phyloP scores from a whole-genome alignment of 257 asterid genomes.

The Fraxinus anomala region DNA sequence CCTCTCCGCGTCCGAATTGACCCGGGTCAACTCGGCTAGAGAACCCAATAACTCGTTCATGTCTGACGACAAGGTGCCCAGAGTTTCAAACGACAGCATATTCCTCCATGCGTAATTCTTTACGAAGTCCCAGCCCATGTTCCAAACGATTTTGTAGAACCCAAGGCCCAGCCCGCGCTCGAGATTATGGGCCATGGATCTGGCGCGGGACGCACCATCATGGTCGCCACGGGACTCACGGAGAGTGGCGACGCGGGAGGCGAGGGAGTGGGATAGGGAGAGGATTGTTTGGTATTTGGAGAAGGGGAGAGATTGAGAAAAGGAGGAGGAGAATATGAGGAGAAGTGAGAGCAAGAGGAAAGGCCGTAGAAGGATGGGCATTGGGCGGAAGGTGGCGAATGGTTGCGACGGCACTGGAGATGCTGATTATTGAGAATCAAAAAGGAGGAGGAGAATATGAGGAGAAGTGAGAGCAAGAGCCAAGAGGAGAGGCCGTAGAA shows the following conservation, averaged over 20 bases:
- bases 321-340: slow-evolving; percentile 31
- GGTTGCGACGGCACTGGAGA: neutral
- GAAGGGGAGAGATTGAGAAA: slow-evolving; percentile 34
- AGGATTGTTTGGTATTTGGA: slow-evolving; percentile 52
- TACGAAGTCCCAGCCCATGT: slow-evolving; percentile 60
- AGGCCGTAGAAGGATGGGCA: slow-evolving; percentile 33
- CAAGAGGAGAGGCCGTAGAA: slow-evolving; percentile 35
- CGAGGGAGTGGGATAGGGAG: slow-evolving; percentile 76
- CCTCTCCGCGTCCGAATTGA: slow-evolving; percentile 57
- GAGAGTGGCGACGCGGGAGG: slow-evolving; percentile 68
- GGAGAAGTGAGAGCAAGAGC: slow-evolving; percentile 35
- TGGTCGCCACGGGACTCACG: slow-evolving; percentile 75
- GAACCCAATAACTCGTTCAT: slow-evolving; percentile 49
- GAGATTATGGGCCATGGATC: slow-evolving; percentile 43
- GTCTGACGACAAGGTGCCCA: slow-evolving; percentile 53
- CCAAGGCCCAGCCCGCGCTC: slow-evolving; percentile 60
- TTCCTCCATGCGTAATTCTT: slow-evolving; percentile 67
- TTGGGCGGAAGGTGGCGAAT: neutral
- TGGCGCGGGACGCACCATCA: slow-evolving; percentile 63
- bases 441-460: slow-evolving; percentile 30
- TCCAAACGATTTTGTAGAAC: slow-evolving; percentile 55
- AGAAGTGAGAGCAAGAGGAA: slow-evolving; percentile 40
- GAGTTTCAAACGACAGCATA: slow-evolving; percentile 39
- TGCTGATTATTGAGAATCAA: slow-evolving; percentile 6
- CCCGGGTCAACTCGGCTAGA: slow-evolving; percentile 46